Evolutionary conservation across 1,284 basidiomycete genomes (phyloP), one percentile per base, ranked within the genome.

Genomic region (Ustilago crameri): DNA sequence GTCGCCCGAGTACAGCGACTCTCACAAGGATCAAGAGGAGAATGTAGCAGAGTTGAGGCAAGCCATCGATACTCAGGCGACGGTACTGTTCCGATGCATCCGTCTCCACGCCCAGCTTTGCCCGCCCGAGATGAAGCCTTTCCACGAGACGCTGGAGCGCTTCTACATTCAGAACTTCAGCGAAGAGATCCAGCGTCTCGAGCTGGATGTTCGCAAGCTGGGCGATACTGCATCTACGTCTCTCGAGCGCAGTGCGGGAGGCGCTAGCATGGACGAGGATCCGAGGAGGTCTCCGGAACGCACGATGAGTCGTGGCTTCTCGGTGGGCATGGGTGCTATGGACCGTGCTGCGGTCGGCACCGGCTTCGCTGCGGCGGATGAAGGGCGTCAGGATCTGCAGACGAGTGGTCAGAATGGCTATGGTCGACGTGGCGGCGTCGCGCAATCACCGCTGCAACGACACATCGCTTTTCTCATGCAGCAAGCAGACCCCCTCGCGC

Each of bases 81-180:
- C 89, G 27, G 88, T 91, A 40, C 91, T 97, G 58, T 90, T 93
- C 66, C 88, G 87, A 46, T 94, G 93, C 80, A 87, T 98, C 53
- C 88, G 88, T 60, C 86, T 97, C 10, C 93, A 97, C 81, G 89
- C 89, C 1, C 87, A 89, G 53, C 85, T 96, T 46, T 95, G 93
- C 80, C 89, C 92, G 0, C 87, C 88, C 23, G 93, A 93, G 84
- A 96, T 95, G 88, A 86, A 91, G 48, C 88, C 90, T 3, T 97
- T 98, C 87, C 94, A 98, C 81, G 90, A 91, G 64, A 94, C 93
- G 0, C 86, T 98, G 46, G 90, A 92, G 83, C 90, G 89, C 76
- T 54, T 96, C 84, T 97, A 94, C 86, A 87, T 87, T 58, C 93
- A 92, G 84, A 93, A 93, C 78, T 97, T 94, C 84, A 85, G 89